phyloP scores from a whole-genome alignment of 2,329 filamentous ascomycete genomes.

The Aspergillus sp. region DNA sequence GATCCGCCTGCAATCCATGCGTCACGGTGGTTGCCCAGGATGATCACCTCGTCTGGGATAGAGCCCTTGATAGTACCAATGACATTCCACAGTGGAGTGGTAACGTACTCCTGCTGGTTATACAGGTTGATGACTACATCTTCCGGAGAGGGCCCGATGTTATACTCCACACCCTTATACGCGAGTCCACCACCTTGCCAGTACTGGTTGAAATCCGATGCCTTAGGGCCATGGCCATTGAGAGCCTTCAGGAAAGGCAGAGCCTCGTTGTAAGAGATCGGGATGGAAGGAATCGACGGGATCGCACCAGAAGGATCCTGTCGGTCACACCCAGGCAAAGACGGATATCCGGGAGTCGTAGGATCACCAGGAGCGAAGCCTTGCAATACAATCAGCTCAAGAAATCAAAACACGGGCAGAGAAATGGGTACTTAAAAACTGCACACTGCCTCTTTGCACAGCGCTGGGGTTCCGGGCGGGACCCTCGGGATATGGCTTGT shows the following conservation, averaged over 20 bases:
- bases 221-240: constrained; percentile 80
- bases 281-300: constrained; percentile 82
- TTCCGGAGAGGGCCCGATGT: constrained; percentile 76
- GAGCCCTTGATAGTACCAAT: constrained; percentile 90
- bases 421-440: constrained; percentile 61
- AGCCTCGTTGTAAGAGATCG: constrained; percentile 83
- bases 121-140: constrained; percentile 65
- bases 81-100: constrained; percentile 81
- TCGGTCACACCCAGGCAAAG: constrained; percentile 80
- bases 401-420: background rate
- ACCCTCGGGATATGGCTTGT: constrained; percentile 74
- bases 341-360: constrained; percentile 90
- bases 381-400: constrained; percentile 23
- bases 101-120: constrained; percentile 78
- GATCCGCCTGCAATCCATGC: constrained; percentile 86
- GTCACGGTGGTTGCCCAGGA: constrained; percentile 89
- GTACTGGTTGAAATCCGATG: constrained; percentile 64
- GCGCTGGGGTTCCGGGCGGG: constrained; percentile 83
- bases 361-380: constrained; percentile 65
- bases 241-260: constrained; percentile 83
- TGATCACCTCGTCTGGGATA: constrained; percentile 75
- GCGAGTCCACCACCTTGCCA: constrained; percentile 71
- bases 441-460: constrained; percentile 82
- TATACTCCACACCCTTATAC: constrained; percentile 80
- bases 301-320: constrained; percentile 65